Conservation (phyloP, 306 rosid species). For the Inga oerstediana region DNA sequence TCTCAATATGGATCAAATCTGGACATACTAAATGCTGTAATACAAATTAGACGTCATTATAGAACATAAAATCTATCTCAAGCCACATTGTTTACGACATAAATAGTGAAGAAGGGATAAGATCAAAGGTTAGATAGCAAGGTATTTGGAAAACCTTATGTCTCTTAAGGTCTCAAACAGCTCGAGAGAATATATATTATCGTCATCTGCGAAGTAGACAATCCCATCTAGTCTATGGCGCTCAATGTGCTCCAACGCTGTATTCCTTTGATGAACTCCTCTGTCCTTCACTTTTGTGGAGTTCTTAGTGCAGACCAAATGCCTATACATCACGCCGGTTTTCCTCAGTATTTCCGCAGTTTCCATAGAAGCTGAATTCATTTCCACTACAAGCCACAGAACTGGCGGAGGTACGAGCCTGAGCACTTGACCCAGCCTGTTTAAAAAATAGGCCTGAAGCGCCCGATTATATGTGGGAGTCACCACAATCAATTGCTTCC, state of each 20-base stretch:
- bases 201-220: conserved; percentile 95
- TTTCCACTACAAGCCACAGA: conserved; percentile 94
- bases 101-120: background rate
- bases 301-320: conserved; percentile 75
- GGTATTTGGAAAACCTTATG: conserved; percentile 53
- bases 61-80: background rate
- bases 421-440: conserved; percentile 76
- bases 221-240: conserved; percentile 82
- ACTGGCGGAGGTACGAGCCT: conserved; percentile 81
- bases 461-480: conserved; percentile 83
- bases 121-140: background rate
- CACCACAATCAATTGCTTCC: conserved; percentile 84
- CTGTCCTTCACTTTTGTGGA: conserved; percentile 72
- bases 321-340: conserved; percentile 91
- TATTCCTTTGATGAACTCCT: conserved; percentile 93
- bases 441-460: conserved; percentile 75
- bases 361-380: conserved; percentile 76
- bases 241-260: conserved; percentile 94
- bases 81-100: background rate
- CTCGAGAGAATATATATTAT: conserved; percentile 79
- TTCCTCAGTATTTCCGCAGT: conserved; percentile 91
- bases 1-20: conserved; percentile 10
- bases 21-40: conserved; percentile 8
- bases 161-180: conserved; percentile 80
- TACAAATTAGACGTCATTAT: conserved; percentile 1